phyloP scores from a whole-genome alignment of 2,329 filamentous ascomycete genomes.

The Fusarium sp. region DNA sequence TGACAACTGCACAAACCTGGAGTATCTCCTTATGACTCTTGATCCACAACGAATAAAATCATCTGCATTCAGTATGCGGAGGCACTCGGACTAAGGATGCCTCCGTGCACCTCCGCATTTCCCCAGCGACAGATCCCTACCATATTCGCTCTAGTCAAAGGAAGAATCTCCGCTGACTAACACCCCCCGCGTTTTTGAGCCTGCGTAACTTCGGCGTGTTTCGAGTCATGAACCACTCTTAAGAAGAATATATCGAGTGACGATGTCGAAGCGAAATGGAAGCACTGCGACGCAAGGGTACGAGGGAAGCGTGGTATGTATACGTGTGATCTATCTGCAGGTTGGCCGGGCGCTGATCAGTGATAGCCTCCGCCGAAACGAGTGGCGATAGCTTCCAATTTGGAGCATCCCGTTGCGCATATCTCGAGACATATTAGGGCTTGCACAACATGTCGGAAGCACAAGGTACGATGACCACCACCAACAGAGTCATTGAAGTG shows the following conservation, averaged over 20 bases:
- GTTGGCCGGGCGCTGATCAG: not conserved
- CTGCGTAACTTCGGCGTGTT: not conserved
- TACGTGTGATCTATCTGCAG: fast-evolving
- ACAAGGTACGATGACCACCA: constrained; percentile 46
- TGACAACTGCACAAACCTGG: not conserved
- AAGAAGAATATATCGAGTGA: no score
- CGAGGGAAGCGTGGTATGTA: not conserved
- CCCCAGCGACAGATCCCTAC: not conserved
- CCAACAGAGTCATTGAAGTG: fast-evolving
- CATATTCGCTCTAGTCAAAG: not conserved
- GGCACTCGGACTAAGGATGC: not conserved
- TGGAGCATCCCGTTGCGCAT: constrained; percentile 51
- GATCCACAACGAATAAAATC: not conserved
- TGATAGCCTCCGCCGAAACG: constrained; percentile 9
- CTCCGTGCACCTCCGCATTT: constrained; percentile 13
- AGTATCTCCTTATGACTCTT: not conserved
- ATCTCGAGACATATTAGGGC: constrained; percentile 52
- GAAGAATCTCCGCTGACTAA: not conserved
- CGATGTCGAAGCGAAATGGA: constrained; percentile 14
- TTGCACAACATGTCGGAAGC: constrained; percentile 51
- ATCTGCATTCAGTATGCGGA: not conserved
- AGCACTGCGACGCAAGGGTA: not conserved
- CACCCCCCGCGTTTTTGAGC: constrained; percentile 5
- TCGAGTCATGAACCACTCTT: not conserved
- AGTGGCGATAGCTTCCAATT: constrained; percentile 54